These are phyloP conservation scores for Gomphus bonarii DNA, from an alignment of 1,284 basidiomycete species.

Conservation along the genomic window DNA sequence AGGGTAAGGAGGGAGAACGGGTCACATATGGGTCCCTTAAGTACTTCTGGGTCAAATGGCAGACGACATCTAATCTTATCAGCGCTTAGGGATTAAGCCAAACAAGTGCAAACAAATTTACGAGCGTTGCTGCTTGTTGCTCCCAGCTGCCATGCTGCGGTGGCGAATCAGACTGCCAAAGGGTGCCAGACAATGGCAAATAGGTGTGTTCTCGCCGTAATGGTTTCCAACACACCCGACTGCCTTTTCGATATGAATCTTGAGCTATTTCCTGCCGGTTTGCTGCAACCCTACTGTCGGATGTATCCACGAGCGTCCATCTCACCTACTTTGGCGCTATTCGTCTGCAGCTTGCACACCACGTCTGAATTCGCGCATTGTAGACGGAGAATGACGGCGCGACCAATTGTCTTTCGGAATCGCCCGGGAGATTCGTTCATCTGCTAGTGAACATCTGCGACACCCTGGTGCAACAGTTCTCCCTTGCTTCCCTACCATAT, in stretches of 20 bases:
- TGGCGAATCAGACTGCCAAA: background rate
- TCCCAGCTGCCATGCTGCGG: background rate
- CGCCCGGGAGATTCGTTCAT: background rate
- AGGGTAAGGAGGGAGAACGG: background rate
- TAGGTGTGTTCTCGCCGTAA: slow-evolving; percentile 2
- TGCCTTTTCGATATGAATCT: background rate
- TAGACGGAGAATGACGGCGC: background rate
- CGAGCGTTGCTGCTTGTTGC: background rate
- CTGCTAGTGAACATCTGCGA: background rate
- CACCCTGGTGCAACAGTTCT: background rate
- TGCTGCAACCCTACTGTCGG: background rate
- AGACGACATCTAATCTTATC: slow-evolving; percentile 9
- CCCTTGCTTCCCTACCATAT: background rate
- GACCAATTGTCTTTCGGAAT: background rate
- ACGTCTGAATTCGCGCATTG: background rate
- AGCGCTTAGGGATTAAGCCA: background rate
- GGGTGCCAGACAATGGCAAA: slow-evolving; percentile 1
- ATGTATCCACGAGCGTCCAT: background rate
- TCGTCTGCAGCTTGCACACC: slow-evolving; percentile 41
- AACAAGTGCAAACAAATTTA: slow-evolving; percentile 5
- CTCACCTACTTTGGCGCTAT: slow-evolving; percentile 14
- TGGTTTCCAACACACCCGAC: background rate
- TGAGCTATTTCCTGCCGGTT: background rate
- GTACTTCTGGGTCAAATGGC: slow-evolving; percentile 4
- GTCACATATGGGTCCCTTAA: slow-evolving; percentile 1